phyloP scores from a whole-genome alignment of 2,329 filamentous ascomycete genomes.

The Aspergillus pseudoviridinutans region DNA sequence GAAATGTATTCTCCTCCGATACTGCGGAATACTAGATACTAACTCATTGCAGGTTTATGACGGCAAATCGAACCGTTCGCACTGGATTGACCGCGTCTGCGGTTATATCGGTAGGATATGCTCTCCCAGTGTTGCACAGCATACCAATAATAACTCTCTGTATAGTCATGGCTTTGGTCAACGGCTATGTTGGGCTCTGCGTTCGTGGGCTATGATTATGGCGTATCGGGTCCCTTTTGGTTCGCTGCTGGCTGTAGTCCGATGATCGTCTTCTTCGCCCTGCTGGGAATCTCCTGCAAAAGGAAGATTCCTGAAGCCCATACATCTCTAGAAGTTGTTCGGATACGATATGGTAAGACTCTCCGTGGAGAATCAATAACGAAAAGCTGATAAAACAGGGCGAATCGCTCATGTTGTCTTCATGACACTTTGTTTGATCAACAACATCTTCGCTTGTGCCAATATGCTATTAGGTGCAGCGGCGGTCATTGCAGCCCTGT shows the following conservation, averaged over 20 bases:
- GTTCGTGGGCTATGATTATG: constrained; percentile 52
- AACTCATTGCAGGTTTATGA: constrained; percentile 44
- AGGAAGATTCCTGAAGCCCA: constrained; percentile 52
- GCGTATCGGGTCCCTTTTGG: constrained; percentile 55
- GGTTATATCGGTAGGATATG: constrained; percentile 44
- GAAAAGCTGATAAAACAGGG: constrained; percentile 16
- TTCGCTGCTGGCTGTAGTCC: constrained; percentile 54
- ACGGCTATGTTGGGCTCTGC: constrained; percentile 51
- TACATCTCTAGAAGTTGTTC: constrained; percentile 52
- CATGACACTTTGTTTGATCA: constrained; percentile 51
- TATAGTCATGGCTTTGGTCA: constrained; percentile 51
- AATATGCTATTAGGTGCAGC: constrained; percentile 51
- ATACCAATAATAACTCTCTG: background rate
- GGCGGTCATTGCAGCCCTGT: constrained; percentile 40
- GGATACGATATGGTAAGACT: constrained; percentile 46
- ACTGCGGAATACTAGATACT: background rate
- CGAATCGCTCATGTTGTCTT: constrained; percentile 48
- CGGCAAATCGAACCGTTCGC: constrained; percentile 49
- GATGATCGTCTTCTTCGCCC: constrained; percentile 54
- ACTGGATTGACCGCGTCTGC: constrained; percentile 52
- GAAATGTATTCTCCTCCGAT: constrained; percentile 41
- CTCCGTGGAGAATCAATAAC: background rate
- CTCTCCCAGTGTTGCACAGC: too few species aligned
- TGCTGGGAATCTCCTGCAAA: constrained; percentile 51
- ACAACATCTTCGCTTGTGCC: constrained; percentile 52